Base-by-base conservation (phyloP, 108 stramenopile genomes). In the Cyclotella distinguenda region DNA sequence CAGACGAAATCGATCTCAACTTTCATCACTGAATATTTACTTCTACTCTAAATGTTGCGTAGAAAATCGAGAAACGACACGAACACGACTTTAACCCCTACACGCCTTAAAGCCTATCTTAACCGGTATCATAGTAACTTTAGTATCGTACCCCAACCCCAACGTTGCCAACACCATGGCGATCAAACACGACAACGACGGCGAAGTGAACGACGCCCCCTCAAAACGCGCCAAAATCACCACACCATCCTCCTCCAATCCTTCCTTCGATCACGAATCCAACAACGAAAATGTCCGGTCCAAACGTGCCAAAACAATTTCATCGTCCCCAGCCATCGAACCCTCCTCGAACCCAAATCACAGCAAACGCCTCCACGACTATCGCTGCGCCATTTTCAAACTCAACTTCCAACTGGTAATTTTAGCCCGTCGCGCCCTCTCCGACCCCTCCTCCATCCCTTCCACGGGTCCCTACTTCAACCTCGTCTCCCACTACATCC, bases 11-110 rank as follows among this genome's bases (percentile, higher is more conserved):
- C 77, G 2, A 87, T 80, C 31, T 85, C 91, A 66, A 86, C 88
- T 15, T 64, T 51, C 15, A 71, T 74, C 11, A 87, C 92, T 77
- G 90, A 87, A 42, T 88, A 80, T 47, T 89, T 89, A 30, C 60
- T n/a, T 49, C 77, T 70, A 7, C 89, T 89, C 52, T 82, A n/a
- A n/a, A n/a, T n/a, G n/a, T n/a, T n/a, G n/a, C n/a, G n/a, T n/a
- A n/a, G n/a, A n/a, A n/a, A n/a, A n/a, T n/a, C n/a, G n/a, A n/a
- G n/a, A n/a, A n/a, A n/a, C n/a, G n/a, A n/a, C n/a, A n/a, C n/a
- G n/a, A n/a, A n/a, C n/a, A n/a, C n/a, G n/a, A n/a, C n/a, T n/a
- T n/a, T n/a, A n/a, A n/a, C n/a, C n/a, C n/a, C n/a, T n/a, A n/a
- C n/a, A n/a, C n/a, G n/a, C n/a, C n/a, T n/a, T n/a, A n/a, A n/a